Percentiles rank a stretch among this genome's conserved stretches.
These are phyloP conservation scores for Pichia pseudocactophila DNA, from an alignment of 805 yeast genomes.

Conservation along the genomic window DNA sequence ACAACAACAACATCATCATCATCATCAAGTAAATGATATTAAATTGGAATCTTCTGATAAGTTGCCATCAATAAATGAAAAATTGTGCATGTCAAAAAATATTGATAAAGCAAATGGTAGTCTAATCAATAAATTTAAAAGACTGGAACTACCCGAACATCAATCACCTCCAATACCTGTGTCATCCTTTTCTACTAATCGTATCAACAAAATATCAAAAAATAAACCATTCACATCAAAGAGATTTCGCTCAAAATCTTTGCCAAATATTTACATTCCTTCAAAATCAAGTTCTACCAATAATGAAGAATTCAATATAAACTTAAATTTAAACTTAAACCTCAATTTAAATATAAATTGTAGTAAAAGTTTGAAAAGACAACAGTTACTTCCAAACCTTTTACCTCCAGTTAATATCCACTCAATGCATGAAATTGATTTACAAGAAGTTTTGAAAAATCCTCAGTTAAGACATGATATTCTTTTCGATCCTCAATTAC, in stretches of 20 bases:
- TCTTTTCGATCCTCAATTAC: constrained; percentile 82
- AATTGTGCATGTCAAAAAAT: neutral
- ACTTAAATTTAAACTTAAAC: too few species aligned
- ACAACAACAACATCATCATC: too few species aligned
- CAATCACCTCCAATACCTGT: neutral
- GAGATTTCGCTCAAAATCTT: constrained; percentile 27
- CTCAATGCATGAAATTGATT: constrained; percentile 75
- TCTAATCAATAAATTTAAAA: constrained; percentile 1
- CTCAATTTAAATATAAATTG: neutral
- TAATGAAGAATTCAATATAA: too few species aligned
- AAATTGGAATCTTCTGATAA: too few species aligned
- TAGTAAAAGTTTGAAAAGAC: constrained; percentile 1
- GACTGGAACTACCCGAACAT: constrained; percentile 2
- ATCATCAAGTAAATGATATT: too few species aligned
- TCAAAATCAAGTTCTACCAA: constrained; percentile 6
- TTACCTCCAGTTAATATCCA: constrained; percentile 80
- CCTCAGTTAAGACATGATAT: constrained; percentile 92
- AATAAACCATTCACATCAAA: constrained; percentile 10
- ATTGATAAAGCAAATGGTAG: neutral
- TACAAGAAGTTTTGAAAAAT: constrained; percentile 80
- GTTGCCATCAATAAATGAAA: too few species aligned
- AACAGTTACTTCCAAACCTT: constrained; percentile 5
- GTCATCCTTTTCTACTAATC: neutral
- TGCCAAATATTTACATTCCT: constrained; percentile 28
- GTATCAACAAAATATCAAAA: constrained; percentile 1